Evolutionary conservation across 768 basidiomycete species (phyloP), one percentile per base, ranked within the genome.

Genomic region (Russula sp.): DNA sequence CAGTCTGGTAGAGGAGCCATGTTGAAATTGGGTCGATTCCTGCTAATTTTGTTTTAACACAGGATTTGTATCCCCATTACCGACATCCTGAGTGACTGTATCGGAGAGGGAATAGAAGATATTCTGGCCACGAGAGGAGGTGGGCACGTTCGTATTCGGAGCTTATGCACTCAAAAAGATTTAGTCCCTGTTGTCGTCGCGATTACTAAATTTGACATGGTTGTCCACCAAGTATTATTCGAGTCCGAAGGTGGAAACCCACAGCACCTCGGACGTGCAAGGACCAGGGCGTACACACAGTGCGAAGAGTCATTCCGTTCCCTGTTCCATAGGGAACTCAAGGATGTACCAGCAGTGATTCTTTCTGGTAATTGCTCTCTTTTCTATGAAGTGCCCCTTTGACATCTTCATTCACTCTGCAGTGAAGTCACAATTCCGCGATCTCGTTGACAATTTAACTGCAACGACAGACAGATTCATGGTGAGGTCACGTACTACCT

Each of bases 171-270:
- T 34, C 16, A 7, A 18, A 0, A 7, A 7, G 8, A 2, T 4
- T 32, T 18, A 61, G 60, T 61, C 22, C 54, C 60, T 0, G 42
- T 61, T 7, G 9, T 61, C 38, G 22, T 61, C 25, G 48, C 49
- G 5, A 50, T 61, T 20, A 56, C 60, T 3, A 61, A 61, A 49
- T 56, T 50, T 51, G 60, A 61, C n/a, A 0, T 43, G 47, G 47
- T 29, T 5, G 22, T 56, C 41, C 39, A 41, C 11, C 22, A 20
- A 32, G 20, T 38, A 16, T 10, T 7, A 10, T 18, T 34, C 2
- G 10, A 48, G n/a, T n/a, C n/a, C n/a, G n/a, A n/a, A n/a, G n/a
- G n/a, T n/a, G n/a, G n/a, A n/a, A n/a, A n/a, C n/a, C 1, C 20
- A 16, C 58, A 22, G 6, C 13, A 6, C 16, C 45, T 29, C 1